phyloP scores from a whole-genome alignment of 1,284 basidiomycete species.

The Trichosporon sp. region DNA sequence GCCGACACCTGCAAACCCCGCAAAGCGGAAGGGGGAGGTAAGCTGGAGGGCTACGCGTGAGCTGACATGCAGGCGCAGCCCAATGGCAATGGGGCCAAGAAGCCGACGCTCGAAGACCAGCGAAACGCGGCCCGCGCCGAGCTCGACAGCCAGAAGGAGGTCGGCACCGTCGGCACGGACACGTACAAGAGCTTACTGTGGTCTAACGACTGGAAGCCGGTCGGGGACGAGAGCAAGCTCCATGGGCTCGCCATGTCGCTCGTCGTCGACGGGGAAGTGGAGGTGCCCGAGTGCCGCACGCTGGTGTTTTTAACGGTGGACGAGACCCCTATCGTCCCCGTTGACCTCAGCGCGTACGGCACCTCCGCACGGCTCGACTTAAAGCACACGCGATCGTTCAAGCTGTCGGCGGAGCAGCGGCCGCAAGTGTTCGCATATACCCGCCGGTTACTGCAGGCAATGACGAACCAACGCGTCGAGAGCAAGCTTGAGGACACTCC shows the following conservation, averaged over 20 bases:
- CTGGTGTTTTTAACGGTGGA: constrained; percentile 4
- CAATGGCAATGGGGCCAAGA: neutral
- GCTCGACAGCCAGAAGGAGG: neutral
- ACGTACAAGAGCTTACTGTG: neutral
- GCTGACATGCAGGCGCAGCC: neutral
- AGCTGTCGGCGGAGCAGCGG: constrained; percentile 10
- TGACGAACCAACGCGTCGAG: constrained; percentile 27
- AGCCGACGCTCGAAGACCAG: neutral
- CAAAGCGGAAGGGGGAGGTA: constrained; percentile 3
- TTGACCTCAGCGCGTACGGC: neutral
- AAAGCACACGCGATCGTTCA: neutral
- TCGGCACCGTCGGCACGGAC: neutral
- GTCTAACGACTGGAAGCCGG: constrained; percentile 1
- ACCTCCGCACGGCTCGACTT: neutral
- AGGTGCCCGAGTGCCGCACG: neutral
- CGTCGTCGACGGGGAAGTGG: neutral
- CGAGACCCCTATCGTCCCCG: neutral
- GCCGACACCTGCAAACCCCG: constrained; percentile 20
- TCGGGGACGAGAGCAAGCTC: neutral
- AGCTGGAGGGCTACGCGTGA: neutral
- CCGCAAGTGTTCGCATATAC: constrained; percentile 26
- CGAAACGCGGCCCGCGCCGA: neutral
- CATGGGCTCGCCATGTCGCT: neutral
- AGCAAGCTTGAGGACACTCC: constrained; percentile 16
- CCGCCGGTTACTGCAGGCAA: constrained; percentile 27